Evolutionary conservation across 2,329 filamentous ascomycete genomes (phyloP).

Genomic region (Pyrenophora graminea): DNA sequence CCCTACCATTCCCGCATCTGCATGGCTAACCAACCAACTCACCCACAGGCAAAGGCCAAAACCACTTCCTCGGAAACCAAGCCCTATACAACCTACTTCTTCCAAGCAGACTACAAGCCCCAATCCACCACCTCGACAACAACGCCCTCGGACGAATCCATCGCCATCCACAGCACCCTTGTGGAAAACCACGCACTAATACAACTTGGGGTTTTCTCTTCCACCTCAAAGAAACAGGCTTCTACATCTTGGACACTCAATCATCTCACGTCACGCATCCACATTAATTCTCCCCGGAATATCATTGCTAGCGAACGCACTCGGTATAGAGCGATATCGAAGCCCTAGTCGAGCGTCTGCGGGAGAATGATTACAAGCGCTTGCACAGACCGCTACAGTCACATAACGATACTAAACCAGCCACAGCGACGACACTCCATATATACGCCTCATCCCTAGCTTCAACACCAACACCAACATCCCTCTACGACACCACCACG

Average conservation of each 20-base stretch:
- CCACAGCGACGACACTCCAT: background rate
- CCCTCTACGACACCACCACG: background rate
- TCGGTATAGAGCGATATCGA: slow-evolving; percentile 5
- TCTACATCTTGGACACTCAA: background rate
- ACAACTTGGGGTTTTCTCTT: background rate
- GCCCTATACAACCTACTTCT: slow-evolving; percentile 30
- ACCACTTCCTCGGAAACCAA: slow-evolving; percentile 25
- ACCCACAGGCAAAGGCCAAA: slow-evolving; percentile 14
- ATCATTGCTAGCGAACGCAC: background rate
- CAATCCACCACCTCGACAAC: slow-evolving; percentile 14
- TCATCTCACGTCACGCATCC: background rate
- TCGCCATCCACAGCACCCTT: slow-evolving; percentile 2
- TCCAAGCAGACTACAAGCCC: slow-evolving; percentile 24
- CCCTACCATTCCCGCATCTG: background rate
- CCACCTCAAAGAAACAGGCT: background rate
- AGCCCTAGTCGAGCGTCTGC: background rate
- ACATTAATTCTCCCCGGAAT: background rate
- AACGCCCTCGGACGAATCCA: background rate
- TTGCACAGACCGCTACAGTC: slow-evolving; percentile 1
- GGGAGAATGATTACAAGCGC: slow-evolving; percentile 1
- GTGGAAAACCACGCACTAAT: slow-evolving; percentile 4
- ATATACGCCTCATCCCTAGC: background rate
- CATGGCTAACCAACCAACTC: background rate
- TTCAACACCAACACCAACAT: background rate
- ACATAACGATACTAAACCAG: background rate